Evolutionary conservation across 805 yeast genomes (phyloP).

Genomic region (Saccharomycopsis javanensis): DNA sequence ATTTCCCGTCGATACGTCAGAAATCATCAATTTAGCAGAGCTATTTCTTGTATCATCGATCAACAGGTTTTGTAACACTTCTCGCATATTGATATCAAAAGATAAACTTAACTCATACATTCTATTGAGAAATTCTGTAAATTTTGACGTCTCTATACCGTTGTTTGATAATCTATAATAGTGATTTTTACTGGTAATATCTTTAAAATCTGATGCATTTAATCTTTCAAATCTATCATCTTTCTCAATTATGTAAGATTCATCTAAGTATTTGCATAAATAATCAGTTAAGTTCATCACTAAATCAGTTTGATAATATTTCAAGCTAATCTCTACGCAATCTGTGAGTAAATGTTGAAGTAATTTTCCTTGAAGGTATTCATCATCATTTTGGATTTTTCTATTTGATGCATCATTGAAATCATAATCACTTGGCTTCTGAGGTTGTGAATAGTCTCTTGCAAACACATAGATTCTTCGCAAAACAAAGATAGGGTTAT

Average conservation of each 20-base stretch:
- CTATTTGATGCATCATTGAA: conserved; percentile 26
- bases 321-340: conserved; percentile 33
- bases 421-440: conserved; percentile 28
- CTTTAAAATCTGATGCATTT: background rate
- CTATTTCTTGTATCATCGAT: conserved; percentile 32
- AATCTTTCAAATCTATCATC: background rate
- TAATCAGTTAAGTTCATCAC: conserved; percentile 21
- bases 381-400: conserved; percentile 45
- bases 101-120: conserved; percentile 46
- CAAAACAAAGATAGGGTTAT: conserved; percentile 33
- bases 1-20: conserved; percentile 21
- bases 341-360: conserved; percentile 55
- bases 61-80: conserved; percentile 28
- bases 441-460: conserved; percentile 47
- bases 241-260: background rate
- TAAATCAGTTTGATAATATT: conserved; percentile 24
- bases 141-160: background rate
- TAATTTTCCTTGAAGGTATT: conserved; percentile 52
- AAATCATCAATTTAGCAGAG: conserved; percentile 29
- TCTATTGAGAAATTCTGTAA: conserved; percentile 31
- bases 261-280: background rate
- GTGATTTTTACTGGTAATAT: background rate
- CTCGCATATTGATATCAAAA: conserved; percentile 53
- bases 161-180: background rate
- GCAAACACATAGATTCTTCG: conserved; percentile 59